phyloP scores from a whole-genome alignment of 2,329 filamentous ascomycete genomes.

The Beauveria brongniartii region DNA sequence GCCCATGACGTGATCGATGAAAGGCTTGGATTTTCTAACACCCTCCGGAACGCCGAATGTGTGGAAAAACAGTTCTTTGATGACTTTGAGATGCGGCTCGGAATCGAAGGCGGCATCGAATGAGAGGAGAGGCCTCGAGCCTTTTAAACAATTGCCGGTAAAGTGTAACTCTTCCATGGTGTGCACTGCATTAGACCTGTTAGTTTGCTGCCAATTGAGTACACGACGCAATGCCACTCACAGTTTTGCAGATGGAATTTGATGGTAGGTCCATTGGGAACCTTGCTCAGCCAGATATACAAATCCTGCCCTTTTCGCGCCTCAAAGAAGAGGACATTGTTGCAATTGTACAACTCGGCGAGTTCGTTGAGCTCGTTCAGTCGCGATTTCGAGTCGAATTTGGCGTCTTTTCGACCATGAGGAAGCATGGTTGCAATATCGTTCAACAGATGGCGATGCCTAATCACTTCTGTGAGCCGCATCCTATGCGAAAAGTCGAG shows the following conservation, averaged over 20 bases:
- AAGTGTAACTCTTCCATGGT: slow-evolving; percentile 97
- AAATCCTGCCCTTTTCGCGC: slow-evolving; percentile 90
- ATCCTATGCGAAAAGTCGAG: neutral
- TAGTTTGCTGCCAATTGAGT: slow-evolving; percentile 14
- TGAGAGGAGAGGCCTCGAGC: slow-evolving; percentile 80
- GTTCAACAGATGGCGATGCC: slow-evolving; percentile 87
- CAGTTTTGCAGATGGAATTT: slow-evolving; percentile 72
- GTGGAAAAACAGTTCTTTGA: slow-evolving; percentile 85
- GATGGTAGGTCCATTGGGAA: slow-evolving; percentile 59
- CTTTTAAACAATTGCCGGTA: slow-evolving; percentile 93
- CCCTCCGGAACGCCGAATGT: slow-evolving; percentile 88
- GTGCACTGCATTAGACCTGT: slow-evolving; percentile 52
- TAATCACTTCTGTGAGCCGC: slow-evolving; percentile 26
- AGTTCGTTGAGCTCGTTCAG: slow-evolving; percentile 72
- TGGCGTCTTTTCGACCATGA: slow-evolving; percentile 88
- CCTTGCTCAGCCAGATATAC: slow-evolving; percentile 88
- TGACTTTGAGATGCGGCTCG: slow-evolving; percentile 68
- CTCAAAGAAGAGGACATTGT: slow-evolving; percentile 92
- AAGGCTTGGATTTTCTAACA: slow-evolving; percentile 86
- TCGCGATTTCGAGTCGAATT: slow-evolving; percentile 93
- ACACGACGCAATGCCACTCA: slow-evolving; percentile 26
- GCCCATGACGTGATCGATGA: slow-evolving; percentile 89
- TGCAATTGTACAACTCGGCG: slow-evolving; percentile 77
- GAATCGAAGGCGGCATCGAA: slow-evolving; percentile 85
- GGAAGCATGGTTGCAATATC: slow-evolving; percentile 85